A percentile compares a stretch with the other conserved stretches of the same genome.
Conservation (phyloP, 306 rosid genomes). For the Comarum palustre region DNA sequence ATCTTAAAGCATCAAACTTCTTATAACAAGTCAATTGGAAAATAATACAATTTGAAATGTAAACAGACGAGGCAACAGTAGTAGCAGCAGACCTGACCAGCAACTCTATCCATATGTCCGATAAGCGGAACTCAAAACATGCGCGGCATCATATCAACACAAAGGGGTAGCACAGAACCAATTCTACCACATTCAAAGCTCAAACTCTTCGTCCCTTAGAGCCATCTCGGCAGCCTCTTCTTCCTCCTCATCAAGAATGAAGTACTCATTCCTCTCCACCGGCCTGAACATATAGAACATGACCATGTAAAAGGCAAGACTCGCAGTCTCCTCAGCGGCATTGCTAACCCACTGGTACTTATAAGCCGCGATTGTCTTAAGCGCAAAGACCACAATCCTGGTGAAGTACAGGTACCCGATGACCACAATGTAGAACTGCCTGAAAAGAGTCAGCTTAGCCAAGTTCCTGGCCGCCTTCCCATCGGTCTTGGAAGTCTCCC, state of each 20-base stretch:
- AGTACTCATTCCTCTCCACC: constrained; percentile 78
- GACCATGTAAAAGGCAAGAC: constrained; percentile 61
- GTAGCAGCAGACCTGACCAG: constrained; percentile 37
- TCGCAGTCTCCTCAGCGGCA: constrained; percentile 86
- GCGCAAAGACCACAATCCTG: constrained; percentile 74
- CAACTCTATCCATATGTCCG: constrained; percentile 17
- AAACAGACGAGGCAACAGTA: constrained; percentile 24
- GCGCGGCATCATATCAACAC: constrained; percentile 13
- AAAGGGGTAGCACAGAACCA: constrained; percentile 10
- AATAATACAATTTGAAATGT: constrained; percentile 8
- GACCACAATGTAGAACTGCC: constrained; percentile 86
- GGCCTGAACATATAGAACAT: constrained; percentile 98
- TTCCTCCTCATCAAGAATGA: constrained; percentile 85
- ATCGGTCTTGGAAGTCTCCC: constrained; percentile 86
- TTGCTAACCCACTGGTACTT: constrained; percentile 91
- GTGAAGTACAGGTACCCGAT: constrained; percentile 88
- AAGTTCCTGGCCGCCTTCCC: constrained; percentile 85
- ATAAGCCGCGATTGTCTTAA: constrained; percentile 82
- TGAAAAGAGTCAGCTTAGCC: constrained; percentile 77
- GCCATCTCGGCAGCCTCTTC: constrained; percentile 91
- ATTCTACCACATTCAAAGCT: constrained; percentile 49
- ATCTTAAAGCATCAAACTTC: constrained; percentile 28
- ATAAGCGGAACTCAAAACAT: constrained; percentile 15
- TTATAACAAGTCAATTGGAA: constrained; percentile 21
- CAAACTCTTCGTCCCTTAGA: constrained; percentile 76